phyloP scores from a whole-genome alignment of 257 asterid genomes.

The Leonotis leonurus region DNA sequence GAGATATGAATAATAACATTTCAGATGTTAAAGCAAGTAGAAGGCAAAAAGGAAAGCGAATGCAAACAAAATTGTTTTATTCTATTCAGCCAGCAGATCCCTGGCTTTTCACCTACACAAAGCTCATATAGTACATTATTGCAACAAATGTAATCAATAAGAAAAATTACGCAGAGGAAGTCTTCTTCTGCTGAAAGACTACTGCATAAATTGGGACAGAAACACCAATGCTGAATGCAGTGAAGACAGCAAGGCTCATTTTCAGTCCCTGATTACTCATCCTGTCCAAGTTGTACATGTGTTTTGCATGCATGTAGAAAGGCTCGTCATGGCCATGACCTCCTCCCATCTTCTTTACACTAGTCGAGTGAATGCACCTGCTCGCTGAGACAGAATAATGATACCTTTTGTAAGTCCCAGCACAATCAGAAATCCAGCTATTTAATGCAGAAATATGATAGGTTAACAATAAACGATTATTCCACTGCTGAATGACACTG shows the following conservation, averaged over 20 bases:
- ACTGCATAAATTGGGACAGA: slow-evolving; percentile 69
- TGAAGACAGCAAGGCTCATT: slow-evolving; percentile 40
- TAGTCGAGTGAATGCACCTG: slow-evolving; percentile 66
- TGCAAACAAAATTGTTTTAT: background rate
- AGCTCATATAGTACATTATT: slow-evolving; percentile 28
- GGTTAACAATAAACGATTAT: too few relatives aligned
- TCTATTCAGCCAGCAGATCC: slow-evolving; percentile 3
- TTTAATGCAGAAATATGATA: too few relatives aligned
- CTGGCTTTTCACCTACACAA: slow-evolving; percentile 14
- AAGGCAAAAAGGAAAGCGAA: background rate
- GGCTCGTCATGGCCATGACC: slow-evolving; percentile 81
- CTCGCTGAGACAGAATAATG: slow-evolving; percentile 27
- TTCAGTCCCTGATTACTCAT: slow-evolving; percentile 56
- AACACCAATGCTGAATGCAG: slow-evolving; percentile 53
- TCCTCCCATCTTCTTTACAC: slow-evolving; percentile 72
- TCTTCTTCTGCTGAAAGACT: slow-evolving; percentile 73
- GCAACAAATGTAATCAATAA: slow-evolving; percentile 7
- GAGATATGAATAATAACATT: background rate
- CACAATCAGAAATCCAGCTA: too few relatives aligned
- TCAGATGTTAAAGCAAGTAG: slow-evolving; percentile 7
- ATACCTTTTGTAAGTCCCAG: background rate
- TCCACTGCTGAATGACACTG: background rate
- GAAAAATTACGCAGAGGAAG: slow-evolving; percentile 46
- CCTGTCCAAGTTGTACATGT: slow-evolving; percentile 89
- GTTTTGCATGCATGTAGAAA: slow-evolving; percentile 74